phyloP scores from a whole-genome alignment of 345 rosid species.

The Citrus reticulata region DNA sequence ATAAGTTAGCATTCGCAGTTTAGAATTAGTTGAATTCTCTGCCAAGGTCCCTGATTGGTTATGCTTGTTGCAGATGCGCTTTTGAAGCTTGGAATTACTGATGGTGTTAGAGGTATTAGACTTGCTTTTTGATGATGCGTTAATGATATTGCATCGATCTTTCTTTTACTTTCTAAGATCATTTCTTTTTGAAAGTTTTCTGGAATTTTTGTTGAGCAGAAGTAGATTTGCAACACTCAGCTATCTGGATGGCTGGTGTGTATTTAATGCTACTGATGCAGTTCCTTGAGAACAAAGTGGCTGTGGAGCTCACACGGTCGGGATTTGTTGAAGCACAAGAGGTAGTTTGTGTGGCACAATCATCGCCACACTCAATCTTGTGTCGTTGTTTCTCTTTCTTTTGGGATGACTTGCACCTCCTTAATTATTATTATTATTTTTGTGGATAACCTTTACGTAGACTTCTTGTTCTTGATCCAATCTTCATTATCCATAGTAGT shows the following conservation, averaged over 20 bases:
- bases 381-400: background rate
- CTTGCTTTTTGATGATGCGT: conserved; percentile 11
- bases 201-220: conserved; percentile 45
- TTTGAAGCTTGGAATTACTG: conserved; percentile 79
- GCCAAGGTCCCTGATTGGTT: conserved; percentile 16
- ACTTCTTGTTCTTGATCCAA: background rate
- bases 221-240: conserved; percentile 82
- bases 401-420: background rate
- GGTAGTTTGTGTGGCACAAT: conserved; percentile 37
- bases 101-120: conserved; percentile 62
- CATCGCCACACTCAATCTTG: background rate
- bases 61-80: conserved; percentile 67
- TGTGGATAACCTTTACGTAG: background rate
- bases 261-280: conserved; percentile 92
- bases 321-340: conserved; percentile 90
- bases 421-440: background rate
- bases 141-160: conserved; percentile 6
- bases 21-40: background rate
- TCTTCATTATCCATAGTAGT: background rate
- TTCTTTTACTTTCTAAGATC: conserved; percentile 7
- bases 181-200: background rate
- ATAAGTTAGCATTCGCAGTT: background rate
- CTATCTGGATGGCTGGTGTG: conserved; percentile 96
- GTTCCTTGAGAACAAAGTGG: conserved; percentile 93
- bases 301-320: conserved; percentile 93